phyloP scores from a whole-genome alignment of 306 rosid genomes.

The Geum urbanum region DNA sequence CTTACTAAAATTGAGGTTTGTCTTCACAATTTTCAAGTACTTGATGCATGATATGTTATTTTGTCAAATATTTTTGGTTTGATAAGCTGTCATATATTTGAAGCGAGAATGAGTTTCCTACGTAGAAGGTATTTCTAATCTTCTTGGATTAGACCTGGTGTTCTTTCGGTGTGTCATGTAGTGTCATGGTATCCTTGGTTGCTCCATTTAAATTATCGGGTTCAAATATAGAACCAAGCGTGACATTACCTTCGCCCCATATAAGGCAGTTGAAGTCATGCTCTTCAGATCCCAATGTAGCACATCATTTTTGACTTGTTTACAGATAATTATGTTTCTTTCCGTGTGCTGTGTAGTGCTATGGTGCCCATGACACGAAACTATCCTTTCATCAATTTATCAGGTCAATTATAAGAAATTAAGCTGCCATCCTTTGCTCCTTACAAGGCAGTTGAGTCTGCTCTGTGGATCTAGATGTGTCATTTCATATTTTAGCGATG shows the following conservation, averaged over 20 bases:
- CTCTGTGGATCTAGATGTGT: too few species aligned
- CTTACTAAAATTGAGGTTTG: slow-evolving; percentile 86
- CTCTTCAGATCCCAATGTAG: not conserved
- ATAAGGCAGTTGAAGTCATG: not conserved
- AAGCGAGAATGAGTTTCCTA: not conserved
- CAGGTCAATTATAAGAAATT: too few species aligned
- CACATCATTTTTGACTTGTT: not conserved
- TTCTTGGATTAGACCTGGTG: not conserved
- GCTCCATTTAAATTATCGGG: not conserved
- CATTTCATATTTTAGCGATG: not conserved
- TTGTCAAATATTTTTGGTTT: not conserved
- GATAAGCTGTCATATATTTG: not conserved
- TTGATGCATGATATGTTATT: not conserved
- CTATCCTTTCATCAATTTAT: too few species aligned
- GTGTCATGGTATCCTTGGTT: not conserved
- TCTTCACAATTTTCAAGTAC: slow-evolving; percentile 22
- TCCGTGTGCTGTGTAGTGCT: too few species aligned
- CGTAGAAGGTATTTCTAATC: not conserved
- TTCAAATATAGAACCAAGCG: not conserved
- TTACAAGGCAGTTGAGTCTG: too few species aligned
- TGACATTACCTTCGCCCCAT: not conserved
- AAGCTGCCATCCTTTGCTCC: too few species aligned
- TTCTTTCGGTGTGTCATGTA: not conserved
- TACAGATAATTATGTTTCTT: not conserved
- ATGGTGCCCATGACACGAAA: too few species aligned